Base-by-base conservation (phyloP, 2,329 filamentous ascomycete genomes). In the Xylariales sp. region DNA sequence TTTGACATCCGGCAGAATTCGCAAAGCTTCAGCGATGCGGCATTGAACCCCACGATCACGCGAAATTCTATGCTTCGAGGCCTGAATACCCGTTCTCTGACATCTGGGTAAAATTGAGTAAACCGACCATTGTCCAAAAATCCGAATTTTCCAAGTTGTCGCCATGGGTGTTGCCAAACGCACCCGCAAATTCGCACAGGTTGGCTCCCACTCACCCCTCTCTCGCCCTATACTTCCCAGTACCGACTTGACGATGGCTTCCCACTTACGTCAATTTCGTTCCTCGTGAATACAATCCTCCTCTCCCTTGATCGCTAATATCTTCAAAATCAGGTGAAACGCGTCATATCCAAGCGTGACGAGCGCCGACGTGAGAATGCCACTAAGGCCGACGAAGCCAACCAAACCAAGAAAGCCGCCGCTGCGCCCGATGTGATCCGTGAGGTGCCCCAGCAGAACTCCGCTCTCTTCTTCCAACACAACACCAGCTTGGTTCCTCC, bases 151-250 rank as follows among this genome's bases (percentile, higher is more conserved):
- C n/a, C n/a, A n/a, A n/a, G n/a, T n/a, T n/a, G n/a, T n/a, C 34
- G 61, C 44, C 24, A 96, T 96, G 91, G 90, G 89, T 66, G 79
- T 89, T 51, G 79, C 83, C 46, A 95, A 95, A 71, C 88, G 83
- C 62, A 95, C 88, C 37, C 82, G 90, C 69, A 96, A 96, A 70
- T 97, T 95, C 62, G n/a, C n/a, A n/a, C n/a, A n/a, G n/a, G n/a
- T n/a, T n/a, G n/a, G n/a, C n/a, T n/a, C n/a, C n/a, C n/a, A n/a
- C n/a, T n/a, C n/a, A n/a, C n/a, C n/a, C n/a, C n/a, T n/a, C n/a
- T n/a, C n/a, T n/a, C n/a, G n/a, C n/a, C n/a, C n/a, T n/a, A n/a
- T n/a, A n/a, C n/a, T n/a, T n/a, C n/a, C n/a, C n/a, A n/a, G n/a
- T n/a, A n/a, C n/a, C n/a, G n/a, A n/a, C n/a, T n/a, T n/a, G n/a